Evolutionary conservation across 495 filamentous ascomycete species (phyloP).

Genomic region (Tetracladium marchalianum): DNA sequence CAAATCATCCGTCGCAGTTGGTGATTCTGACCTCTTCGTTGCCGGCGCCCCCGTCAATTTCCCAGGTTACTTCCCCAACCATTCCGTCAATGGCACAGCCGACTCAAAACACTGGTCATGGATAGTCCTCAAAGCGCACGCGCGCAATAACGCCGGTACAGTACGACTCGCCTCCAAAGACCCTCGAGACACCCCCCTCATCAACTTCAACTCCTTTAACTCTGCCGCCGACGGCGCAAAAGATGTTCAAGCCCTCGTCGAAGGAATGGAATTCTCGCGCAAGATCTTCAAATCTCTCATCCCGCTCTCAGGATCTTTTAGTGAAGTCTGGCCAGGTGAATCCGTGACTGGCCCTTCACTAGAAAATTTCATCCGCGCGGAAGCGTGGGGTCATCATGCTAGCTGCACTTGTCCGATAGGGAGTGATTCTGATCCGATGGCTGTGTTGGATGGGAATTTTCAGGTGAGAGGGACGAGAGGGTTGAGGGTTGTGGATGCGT

Average conservation of each 20-base stretch:
- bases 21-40: conserved; percentile 37
- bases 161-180: conserved; percentile 39
- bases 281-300: not conserved
- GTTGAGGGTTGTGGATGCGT: conserved; percentile 51
- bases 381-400: conserved; percentile 51
- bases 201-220: conserved; percentile 39
- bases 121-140: conserved; percentile 41
- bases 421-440: conserved; percentile 39
- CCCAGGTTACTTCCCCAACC: conserved; percentile 39
- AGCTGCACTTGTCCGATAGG: conserved; percentile 51
- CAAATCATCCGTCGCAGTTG: conserved; percentile 29
- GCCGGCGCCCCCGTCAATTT: conserved; percentile 43
- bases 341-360: not conserved
- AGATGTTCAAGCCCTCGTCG: not conserved
- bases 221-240: not conserved
- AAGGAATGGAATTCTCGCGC: not conserved
- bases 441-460: conserved; percentile 48
- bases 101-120: conserved; percentile 34
- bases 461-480: conserved; percentile 42
- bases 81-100: conserved; percentile 18
- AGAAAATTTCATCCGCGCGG: conserved; percentile 36
- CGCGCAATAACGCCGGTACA: conserved; percentile 38
- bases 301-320: not conserved
- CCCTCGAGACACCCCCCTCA: conserved; percentile 41
- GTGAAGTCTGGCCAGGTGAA: not conserved